Evolutionary conservation across 2,329 filamentous ascomycete species (phyloP), one percentile per base, ranked within the genome.

Genomic region (Akanthomyces muscarius): DNA sequence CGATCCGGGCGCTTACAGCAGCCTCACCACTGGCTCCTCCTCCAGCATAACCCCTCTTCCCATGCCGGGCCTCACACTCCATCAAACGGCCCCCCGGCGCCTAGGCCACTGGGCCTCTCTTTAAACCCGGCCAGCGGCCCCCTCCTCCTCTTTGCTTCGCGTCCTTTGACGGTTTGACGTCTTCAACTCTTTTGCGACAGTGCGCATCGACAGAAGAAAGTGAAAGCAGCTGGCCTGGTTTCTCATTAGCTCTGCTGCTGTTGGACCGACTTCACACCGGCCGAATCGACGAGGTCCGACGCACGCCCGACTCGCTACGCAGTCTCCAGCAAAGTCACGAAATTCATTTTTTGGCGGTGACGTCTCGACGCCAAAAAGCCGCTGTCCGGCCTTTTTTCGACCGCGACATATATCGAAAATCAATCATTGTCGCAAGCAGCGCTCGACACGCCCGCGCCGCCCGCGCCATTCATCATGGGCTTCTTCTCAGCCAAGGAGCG

Each of bases 1-100:
- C 53, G 53, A 63, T 63, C 53, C 23, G 53, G 61, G 61, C 61
- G 61, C 61, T 63, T 63, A 63, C 52, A 63, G 61, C 25, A 63
- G 45, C 52, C 7, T 63, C 61, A 63, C 45, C 42, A 63, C 44
- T 56, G 44, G 44, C 18, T 44, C 36, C 16, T 23, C 33, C 44
- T 52, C 44, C 52, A 57, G 10, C 38, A 50, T 23, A 50, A 50
- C 60, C 60, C 60, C 60, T 62, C 60, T 21, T 33, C n/a, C 23
- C 10, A 48, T 56, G 60, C 51, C 23, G 7, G 18, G 30, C 30
- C 30, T n/a, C 51, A 55, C 33, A 30, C 41, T 42, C 21, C 51
- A 54, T 54, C 25, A 4, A 60, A 33, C 30, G 30, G 30, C 30
- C 30, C 13, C 13, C 42, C 42, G 42, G 58, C 50, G 58, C 48